Evolutionary conservation across 805 yeast species (phyloP).

Genomic region (Wickerhamiella hasegawae): DNA sequence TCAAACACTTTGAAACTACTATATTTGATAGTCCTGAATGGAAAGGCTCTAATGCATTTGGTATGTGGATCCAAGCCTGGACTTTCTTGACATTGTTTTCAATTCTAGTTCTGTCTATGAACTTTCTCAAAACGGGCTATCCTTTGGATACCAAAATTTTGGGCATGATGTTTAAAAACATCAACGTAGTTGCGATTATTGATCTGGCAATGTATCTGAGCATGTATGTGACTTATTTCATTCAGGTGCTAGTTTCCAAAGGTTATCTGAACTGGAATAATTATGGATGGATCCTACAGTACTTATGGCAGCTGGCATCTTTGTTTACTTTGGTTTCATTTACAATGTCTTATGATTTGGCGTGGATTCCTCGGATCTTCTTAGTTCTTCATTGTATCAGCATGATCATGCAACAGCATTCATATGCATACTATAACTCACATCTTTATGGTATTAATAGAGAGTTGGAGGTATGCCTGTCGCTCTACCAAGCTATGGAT

Average conservation of each 20-base stretch:
- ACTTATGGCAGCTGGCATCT: conserved; percentile 38
- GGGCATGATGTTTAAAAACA: conserved; percentile 39
- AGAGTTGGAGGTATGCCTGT: conserved; percentile 4
- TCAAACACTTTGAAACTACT: no score
- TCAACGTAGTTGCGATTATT: conserved; percentile 51
- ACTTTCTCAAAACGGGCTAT: conserved; percentile 31
- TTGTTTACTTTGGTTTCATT: conserved; percentile 37
- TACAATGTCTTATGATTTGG: conserved; percentile 41
- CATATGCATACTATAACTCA: conserved; percentile 84
- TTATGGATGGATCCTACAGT: conserved; percentile 49
- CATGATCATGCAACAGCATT: conserved; percentile 86
- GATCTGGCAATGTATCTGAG: conserved; percentile 62
- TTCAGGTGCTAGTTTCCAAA: conserved; percentile 40
- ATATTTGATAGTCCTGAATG: conserved; percentile 19
- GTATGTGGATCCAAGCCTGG: conserved; percentile 53
- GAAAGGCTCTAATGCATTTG: conserved; percentile 35
- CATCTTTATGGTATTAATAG: conserved; percentile 33
- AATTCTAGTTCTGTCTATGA: conserved; percentile 36
- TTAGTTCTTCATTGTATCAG: conserved; percentile 73
- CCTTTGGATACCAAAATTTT: conserved; percentile 39
- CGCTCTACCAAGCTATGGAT: conserved; percentile 20
- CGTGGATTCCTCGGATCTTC: conserved; percentile 87
- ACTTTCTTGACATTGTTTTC: conserved; percentile 34
- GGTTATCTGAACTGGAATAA: conserved; percentile 42
- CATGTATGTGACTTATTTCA: conserved; percentile 39